These are phyloP conservation scores for Pyrenophora teres DNA, from an alignment of 2,329 filamentous ascomycete species.

Conservation along the genomic window DNA sequence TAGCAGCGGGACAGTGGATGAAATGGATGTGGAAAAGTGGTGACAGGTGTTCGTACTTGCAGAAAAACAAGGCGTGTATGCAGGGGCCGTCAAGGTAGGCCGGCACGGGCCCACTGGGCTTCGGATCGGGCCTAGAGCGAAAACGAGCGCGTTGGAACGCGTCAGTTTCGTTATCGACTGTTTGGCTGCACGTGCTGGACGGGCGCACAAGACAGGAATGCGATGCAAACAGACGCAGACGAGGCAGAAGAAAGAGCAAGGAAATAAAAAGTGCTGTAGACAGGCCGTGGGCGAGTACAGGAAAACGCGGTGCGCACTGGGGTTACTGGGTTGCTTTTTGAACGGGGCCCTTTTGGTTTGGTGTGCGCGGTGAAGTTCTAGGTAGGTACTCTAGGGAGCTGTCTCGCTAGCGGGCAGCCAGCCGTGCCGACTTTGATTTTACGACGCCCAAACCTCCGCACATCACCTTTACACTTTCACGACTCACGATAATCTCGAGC, in stretches of 20 bases:
- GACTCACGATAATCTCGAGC: constrained; percentile 30
- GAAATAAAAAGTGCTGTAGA: not conserved
- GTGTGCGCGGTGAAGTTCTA: constrained; percentile 15
- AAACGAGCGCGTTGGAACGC: constrained; percentile 25
- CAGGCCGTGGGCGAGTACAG: constrained; percentile 3
- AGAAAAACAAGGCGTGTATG: constrained; percentile 20
- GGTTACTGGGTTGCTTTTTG: constrained; percentile 7
- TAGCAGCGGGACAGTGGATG: constrained; percentile 23
- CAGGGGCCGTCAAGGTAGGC: constrained; percentile 24
- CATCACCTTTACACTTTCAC: constrained; percentile 27
- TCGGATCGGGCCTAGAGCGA: constrained; percentile 13
- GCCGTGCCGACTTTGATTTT: constrained; percentile 18
- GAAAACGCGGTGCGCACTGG: constrained; percentile 8
- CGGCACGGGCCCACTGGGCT: constrained; percentile 15
- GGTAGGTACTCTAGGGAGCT: no score
- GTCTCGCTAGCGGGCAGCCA: constrained; percentile 16
- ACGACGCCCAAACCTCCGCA: constrained; percentile 19
- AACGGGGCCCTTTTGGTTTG: constrained; percentile 7
- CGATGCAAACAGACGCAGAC: constrained; percentile 6
- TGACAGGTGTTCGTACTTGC: constrained; percentile 36
- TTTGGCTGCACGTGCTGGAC: constrained; percentile 11
- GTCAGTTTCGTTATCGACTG: constrained; percentile 21
- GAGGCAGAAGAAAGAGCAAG: not conserved
- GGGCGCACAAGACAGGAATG: constrained; percentile 8
- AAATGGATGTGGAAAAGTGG: constrained; percentile 16